Evolutionary conservation across 352 stramenopile genomes (phyloP).

Genomic region (Globisporangium takayamanum): DNA sequence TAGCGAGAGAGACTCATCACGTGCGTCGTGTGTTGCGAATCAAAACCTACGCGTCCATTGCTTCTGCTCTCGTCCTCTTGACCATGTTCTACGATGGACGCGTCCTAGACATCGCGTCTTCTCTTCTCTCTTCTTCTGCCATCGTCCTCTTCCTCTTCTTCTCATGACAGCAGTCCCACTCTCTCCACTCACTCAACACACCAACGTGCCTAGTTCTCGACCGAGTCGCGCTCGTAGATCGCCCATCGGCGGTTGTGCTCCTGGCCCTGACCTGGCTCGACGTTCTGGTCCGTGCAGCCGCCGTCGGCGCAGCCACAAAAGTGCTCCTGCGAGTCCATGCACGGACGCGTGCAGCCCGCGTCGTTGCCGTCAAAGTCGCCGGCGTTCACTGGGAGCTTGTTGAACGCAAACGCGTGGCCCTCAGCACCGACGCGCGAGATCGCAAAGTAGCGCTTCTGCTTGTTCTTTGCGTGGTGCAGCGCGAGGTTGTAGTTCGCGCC

Average conservation of each 20-base stretch:
- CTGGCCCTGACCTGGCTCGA: conserved; percentile 63
- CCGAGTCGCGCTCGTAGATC: conserved; percentile 72
- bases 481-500: conserved; percentile 90
- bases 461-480: conserved; percentile 73
- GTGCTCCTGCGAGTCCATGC: conserved; percentile 67
- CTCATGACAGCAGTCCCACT: not conserved
- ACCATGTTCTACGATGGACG: not conserved
- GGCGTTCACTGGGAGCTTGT: conserved; percentile 65
- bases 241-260: conserved; percentile 89
- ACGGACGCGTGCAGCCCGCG: conserved; percentile 70
- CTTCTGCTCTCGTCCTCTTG: not conserved
- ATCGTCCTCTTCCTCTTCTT: not conserved
- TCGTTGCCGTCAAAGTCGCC: conserved; percentile 73
- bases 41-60: not conserved
- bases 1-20: not conserved
- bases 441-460: conserved; percentile 86
- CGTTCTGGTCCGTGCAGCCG: conserved; percentile 66
- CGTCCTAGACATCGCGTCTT: not conserved
- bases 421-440: conserved; percentile 71
- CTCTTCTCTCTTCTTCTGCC: too few species aligned
- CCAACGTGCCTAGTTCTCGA: conserved; percentile 8
- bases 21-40: not conserved
- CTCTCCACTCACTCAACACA: not conserved
- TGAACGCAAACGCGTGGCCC: conserved; percentile 88
- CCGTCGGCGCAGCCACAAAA: conserved; percentile 83